A percentile compares a stretch with the other conserved stretches of the same genome.
phyloP scores from a whole-genome alignment of 768 basidiomycete species.

The Agrocybe praecox region DNA sequence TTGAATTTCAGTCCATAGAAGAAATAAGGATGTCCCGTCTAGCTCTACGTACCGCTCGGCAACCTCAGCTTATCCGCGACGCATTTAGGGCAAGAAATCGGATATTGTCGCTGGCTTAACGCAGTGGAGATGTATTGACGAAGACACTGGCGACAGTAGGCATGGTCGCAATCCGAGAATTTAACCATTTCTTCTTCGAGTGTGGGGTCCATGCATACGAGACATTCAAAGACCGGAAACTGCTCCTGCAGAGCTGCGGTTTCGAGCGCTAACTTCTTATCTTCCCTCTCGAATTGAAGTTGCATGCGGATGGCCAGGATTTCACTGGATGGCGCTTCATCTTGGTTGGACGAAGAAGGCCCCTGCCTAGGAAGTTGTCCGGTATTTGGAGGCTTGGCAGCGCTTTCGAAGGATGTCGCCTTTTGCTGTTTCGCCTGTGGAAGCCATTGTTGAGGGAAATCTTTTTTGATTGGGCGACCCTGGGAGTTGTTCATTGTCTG shows the following conservation, averaged over 20 bases:
- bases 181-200: conserved; percentile 9
- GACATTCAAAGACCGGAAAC: conserved; percentile 46
- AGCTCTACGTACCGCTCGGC: neutral
- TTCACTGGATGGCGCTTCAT: neutral
- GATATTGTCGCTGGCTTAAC: conserved; percentile 52
- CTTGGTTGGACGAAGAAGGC: neutral
- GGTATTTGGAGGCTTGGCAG: neutral
- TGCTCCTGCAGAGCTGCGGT: neutral
- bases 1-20: neutral
- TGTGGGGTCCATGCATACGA: conserved; percentile 55
- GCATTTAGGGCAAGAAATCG: conserved; percentile 63
- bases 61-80: conserved; percentile 22
- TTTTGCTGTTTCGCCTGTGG: neutral
- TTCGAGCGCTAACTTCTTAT: conserved; percentile 5
- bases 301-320: conserved; percentile 4
- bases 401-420: neutral
- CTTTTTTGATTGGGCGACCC: neutral
- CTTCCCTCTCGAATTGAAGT: conserved; percentile 11
- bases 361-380: neutral
- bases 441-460: neutral
- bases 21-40: neutral
- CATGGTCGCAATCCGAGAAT: conserved; percentile 47
- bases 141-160: conserved; percentile 57
- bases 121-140: conserved; percentile 39
- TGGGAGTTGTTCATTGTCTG: neutral